Conservation (phyloP, 2,329 filamentous ascomycete genomes). For the Phoma herbarum region DNA sequence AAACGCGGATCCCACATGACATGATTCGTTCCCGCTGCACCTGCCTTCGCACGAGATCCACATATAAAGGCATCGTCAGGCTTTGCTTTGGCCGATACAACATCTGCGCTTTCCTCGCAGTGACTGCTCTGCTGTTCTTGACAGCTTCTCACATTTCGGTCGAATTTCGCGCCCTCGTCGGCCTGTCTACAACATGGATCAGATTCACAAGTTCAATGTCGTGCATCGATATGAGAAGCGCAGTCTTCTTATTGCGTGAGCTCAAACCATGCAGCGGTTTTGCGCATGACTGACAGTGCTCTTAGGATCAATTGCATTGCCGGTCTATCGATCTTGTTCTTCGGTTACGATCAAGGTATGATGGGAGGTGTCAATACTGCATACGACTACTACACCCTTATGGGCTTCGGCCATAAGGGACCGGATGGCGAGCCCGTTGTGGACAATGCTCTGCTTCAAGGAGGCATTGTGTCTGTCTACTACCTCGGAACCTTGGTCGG, state of each 20-base stretch:
- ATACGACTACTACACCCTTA: constrained; percentile 42
- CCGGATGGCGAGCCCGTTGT: constrained; percentile 36
- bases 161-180: not conserved
- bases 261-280: rapidly evolving
- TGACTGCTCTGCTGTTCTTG: not conserved
- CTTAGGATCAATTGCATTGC: constrained; percentile 42
- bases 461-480: constrained; percentile 47
- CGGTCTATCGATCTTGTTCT: constrained; percentile 44
- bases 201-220: constrained; percentile 39
- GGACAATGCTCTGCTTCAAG: constrained; percentile 40
- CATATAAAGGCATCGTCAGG: constrained; percentile 11
- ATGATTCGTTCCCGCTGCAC: constrained; percentile 13
- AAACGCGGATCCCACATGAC: constrained; percentile 8
- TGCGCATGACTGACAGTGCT: not conserved
- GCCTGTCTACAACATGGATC: constrained; percentile 28
- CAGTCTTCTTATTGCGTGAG: constrained; percentile 37
- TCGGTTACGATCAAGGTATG: constrained; percentile 42
- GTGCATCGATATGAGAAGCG: constrained; percentile 40
- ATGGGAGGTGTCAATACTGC: constrained; percentile 48
- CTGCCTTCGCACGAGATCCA: constrained; percentile 4
- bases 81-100: not conserved
- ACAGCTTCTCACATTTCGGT: not conserved
- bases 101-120: not conserved
- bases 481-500: constrained; percentile 43
- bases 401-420: constrained; percentile 43